These are phyloP conservation scores for Alternaria novae-zelandiae DNA, from an alignment of 2,329 filamentous ascomycete species.

Conservation along the genomic window DNA sequence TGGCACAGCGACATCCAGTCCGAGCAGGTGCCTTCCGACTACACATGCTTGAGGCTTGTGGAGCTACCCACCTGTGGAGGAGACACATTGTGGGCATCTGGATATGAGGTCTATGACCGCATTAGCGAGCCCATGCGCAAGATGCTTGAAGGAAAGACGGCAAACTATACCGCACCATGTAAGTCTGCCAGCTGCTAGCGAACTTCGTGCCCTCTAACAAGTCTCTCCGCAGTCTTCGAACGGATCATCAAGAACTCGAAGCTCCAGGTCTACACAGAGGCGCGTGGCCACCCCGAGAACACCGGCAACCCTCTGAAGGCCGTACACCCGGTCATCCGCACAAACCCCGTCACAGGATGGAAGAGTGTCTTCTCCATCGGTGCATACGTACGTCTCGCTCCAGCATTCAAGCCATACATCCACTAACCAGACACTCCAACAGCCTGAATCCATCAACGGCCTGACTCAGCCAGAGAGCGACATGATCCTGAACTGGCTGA, in stretches of 20 bases:
- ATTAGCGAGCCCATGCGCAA: slow-evolving; percentile 9
- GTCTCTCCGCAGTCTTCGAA: slow-evolving; percentile 1
- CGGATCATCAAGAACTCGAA: slow-evolving; percentile 6
- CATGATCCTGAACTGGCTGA: slow-evolving; percentile 7
- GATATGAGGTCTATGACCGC: slow-evolving; percentile 6
- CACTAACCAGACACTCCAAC: background rate
- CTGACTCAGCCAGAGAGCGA: slow-evolving; percentile 6
- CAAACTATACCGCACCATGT: slow-evolving; percentile 9
- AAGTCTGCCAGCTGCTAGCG: background rate
- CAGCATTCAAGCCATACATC: slow-evolving; percentile 38
- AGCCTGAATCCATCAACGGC: slow-evolving; percentile 6
- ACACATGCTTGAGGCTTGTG: slow-evolving; percentile 5
- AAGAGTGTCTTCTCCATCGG: slow-evolving; percentile 57
- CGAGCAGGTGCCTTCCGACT: slow-evolving; percentile 8
- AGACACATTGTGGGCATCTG: slow-evolving; percentile 10
- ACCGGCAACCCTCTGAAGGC: slow-evolving; percentile 54
- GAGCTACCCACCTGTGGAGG: background rate
- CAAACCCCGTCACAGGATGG: slow-evolving; percentile 65
- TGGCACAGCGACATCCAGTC: slow-evolving; percentile 10
- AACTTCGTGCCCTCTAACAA: background rate
- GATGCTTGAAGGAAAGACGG: slow-evolving; percentile 3
- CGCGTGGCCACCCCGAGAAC: slow-evolving; percentile 59
- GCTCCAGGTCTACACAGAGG: slow-evolving; percentile 17
- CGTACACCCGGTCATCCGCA: slow-evolving; percentile 61
- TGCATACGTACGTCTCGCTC: slow-evolving; percentile 11